Evolutionary conservation across 345 rosid genomes (phyloP), one percentile per base, ranked within the genome.

Genomic region (Salix exigua): DNA sequence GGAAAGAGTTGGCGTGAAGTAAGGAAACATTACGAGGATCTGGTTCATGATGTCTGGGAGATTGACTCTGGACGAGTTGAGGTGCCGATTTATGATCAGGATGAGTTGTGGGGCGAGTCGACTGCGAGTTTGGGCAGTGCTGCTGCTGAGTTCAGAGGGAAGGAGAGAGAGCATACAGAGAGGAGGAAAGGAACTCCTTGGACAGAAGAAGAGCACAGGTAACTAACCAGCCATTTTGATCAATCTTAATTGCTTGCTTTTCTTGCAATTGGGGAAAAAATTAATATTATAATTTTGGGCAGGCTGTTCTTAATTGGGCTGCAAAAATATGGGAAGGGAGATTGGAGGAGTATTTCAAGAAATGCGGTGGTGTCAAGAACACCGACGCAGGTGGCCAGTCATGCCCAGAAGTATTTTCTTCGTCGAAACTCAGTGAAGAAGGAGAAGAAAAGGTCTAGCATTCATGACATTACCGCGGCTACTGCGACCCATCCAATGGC

Each of bases 381-480:
- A 19, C 75, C 75, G 30, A 78, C 77, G 0, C 81, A 72, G 16
- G 80, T 77, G 13, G 80, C 80, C 9, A 77, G 80, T 44, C 76
- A 78, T 66, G 80, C 76, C 25, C 77, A 78, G 44, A 73, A 73
- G 31, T 78, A 73, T 66, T 78, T 78, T 68, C 77, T 78, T 17
- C 81, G 81, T 16, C 8, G 67, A 4, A 73, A 78, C 68, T 78
- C 73, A 0, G 72, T 21, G 5, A 74, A 70, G 40, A 79, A 70
- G 12, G 81, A 66, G 1, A 75, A 69, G 78, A 75, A 70, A 31
- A 38, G 75, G 75, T 35, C 68, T 1, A 74, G 78, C 66, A 69
- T 74, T 8, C 82, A 63, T 38, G 78, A 69, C 66, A 40, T 71
- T 68, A 86, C 96, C 72, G 82, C 89, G 0, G 18, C 50, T 23